A percentile compares a stretch with the other conserved stretches of the same genome.
Evolutionary conservation across 495 filamentous ascomycete genomes (phyloP).

Genomic region (Lasiosphaeria ovina): DNA sequence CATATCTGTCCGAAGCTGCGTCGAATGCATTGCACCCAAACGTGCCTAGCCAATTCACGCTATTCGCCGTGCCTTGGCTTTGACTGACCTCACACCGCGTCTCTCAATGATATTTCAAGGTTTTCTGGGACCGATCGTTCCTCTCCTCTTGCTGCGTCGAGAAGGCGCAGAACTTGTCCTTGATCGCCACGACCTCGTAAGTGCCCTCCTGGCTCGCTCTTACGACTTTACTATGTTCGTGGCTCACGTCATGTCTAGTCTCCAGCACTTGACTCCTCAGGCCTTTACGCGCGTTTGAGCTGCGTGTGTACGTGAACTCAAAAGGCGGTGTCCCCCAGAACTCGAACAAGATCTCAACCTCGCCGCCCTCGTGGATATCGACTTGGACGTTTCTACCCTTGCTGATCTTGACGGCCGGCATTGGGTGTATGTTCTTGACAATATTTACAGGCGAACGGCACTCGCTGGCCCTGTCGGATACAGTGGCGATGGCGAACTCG

Average conservation of each 20-base stretch:
- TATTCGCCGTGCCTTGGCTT: too few species aligned
- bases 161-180: conserved; percentile 86
- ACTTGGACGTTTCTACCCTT: conserved; percentile 73
- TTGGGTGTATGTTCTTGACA: conserved; percentile 78
- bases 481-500: conserved; percentile 77
- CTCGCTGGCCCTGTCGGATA: conserved; percentile 77
- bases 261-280: conserved; percentile 77
- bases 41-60: too few species aligned
- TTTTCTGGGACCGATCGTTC: conserved; percentile 23
- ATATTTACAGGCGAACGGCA: conserved; percentile 78
- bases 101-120: conserved; percentile 7
- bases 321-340: conserved; percentile 96
- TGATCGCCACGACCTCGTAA: conserved; percentile 94
- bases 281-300: conserved; percentile 75
- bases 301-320: conserved; percentile 94
- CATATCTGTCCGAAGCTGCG: not conserved
- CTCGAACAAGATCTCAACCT: conserved; percentile 87
- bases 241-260: conserved; percentile 79
- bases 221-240: conserved; percentile 76
- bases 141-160: conserved; percentile 51
- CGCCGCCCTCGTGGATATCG: conserved; percentile 94
- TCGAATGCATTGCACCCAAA: too few species aligned
- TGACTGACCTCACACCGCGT: too few species aligned
- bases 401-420: conserved; percentile 86
- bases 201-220: conserved; percentile 87